phyloP scores from a whole-genome alignment of 306 rosid species.

The Oemleria cerasiformis region DNA sequence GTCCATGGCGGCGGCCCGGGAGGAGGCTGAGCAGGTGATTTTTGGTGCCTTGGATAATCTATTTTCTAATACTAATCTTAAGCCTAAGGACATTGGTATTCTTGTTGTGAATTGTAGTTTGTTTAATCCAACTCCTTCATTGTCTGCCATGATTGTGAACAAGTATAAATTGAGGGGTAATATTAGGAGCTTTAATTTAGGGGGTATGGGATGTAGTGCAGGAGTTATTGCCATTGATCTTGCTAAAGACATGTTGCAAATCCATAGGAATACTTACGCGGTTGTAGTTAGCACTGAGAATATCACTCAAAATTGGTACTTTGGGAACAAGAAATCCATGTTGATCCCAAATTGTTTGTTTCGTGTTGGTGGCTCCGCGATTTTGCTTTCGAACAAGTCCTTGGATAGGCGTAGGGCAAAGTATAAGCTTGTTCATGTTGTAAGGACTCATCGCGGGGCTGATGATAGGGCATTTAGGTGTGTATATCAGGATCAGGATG shows the following conservation, averaged over 20 bases:
- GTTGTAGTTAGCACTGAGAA: slow-evolving; percentile 77
- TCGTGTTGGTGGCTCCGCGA: slow-evolving; percentile 56
- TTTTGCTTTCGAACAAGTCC: slow-evolving; percentile 50
- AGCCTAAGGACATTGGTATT: slow-evolving; percentile 56
- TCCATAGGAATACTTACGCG: slow-evolving; percentile 56
- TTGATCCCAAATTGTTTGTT: slow-evolving; percentile 69
- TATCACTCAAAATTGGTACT: slow-evolving; percentile 73
- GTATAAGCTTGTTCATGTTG: slow-evolving; percentile 57
- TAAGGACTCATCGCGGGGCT: slow-evolving; percentile 60
- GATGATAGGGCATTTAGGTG: slow-evolving; percentile 57
- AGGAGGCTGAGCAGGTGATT: slow-evolving; percentile 57
- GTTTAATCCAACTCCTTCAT: slow-evolving; percentile 70
- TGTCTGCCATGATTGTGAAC: slow-evolving; percentile 64
- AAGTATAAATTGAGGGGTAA: slow-evolving; percentile 53
- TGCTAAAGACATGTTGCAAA: slow-evolving; percentile 61
- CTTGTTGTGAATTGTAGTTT: slow-evolving; percentile 67
- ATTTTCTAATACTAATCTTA: slow-evolving; percentile 42
- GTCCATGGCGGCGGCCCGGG: slow-evolving; percentile 52
- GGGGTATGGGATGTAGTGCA: slow-evolving; percentile 87
- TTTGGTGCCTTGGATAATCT: slow-evolving; percentile 57
- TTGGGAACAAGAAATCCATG: slow-evolving; percentile 65
- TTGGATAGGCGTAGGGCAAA: slow-evolving; percentile 39
- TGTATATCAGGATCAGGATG: slow-evolving; percentile 55
- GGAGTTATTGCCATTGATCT: slow-evolving; percentile 68
- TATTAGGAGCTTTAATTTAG: slow-evolving; percentile 50